Conservation (phyloP, 139 green algal species). For the Micromonas commoda region DNA sequence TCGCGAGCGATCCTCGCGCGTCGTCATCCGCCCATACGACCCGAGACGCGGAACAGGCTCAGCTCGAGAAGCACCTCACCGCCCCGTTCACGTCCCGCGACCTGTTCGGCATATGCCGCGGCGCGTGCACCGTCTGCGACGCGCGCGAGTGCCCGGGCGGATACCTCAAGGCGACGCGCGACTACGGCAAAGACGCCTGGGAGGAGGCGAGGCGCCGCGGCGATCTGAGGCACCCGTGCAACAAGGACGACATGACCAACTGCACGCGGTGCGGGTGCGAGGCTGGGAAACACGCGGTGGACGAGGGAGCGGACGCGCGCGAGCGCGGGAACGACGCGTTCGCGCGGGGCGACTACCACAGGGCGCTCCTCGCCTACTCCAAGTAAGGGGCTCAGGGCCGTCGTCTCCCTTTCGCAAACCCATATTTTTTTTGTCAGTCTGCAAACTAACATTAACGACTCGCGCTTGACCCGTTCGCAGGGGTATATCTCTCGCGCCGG, state of each 20-base stretch:
- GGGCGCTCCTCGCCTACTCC: slow-evolving; percentile 14
- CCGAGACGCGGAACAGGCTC: too few species aligned
- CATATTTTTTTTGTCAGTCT: too few species aligned
- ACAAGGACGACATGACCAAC: slow-evolving; percentile 15
- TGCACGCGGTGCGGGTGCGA: slow-evolving; percentile 26
- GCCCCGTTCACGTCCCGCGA: slow-evolving; percentile 25
- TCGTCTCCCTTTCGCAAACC: too few species aligned
- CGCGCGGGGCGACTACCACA: slow-evolving; percentile 9
- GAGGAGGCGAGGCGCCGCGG: background rate
- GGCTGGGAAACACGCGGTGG: slow-evolving; percentile 21
- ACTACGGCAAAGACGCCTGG: slow-evolving; percentile 1
- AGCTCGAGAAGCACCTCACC: too few species aligned
- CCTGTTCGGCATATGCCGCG: slow-evolving; percentile 26
- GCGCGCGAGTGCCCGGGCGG: background rate
- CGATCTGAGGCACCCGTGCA: slow-evolving; percentile 4
- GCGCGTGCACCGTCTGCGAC: background rate
- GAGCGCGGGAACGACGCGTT: slow-evolving; percentile 27
- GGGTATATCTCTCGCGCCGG: background rate
- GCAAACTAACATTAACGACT: too few species aligned
- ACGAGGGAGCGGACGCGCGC: background rate
- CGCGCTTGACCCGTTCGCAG: too few species aligned
- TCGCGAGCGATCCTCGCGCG: too few species aligned
- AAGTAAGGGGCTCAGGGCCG: too few species aligned
- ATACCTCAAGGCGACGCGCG: slow-evolving; percentile 19
- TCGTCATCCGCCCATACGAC: too few species aligned